A percentile compares a stretch with the other conserved stretches of the same genome.
phyloP scores from a whole-genome alignment of 2,329 filamentous ascomycete species.

The Dryadomyces quercivorus region DNA sequence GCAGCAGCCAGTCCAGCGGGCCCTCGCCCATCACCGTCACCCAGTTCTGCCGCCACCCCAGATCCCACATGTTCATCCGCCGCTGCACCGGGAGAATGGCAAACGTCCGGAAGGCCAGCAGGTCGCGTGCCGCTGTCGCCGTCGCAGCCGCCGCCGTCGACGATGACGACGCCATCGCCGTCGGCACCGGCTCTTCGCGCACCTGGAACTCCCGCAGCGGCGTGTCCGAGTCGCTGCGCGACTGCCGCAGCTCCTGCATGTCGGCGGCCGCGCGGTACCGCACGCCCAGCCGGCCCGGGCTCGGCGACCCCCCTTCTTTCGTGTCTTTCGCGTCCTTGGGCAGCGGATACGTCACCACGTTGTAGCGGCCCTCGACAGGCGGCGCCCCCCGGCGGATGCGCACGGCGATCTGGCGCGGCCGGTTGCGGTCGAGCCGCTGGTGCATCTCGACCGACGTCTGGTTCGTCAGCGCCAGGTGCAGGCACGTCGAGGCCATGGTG shows the following conservation, averaged over 20 bases:
- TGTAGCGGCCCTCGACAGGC: conserved; percentile 38
- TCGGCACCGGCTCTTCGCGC: no score
- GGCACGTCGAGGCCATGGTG: conserved; percentile 63
- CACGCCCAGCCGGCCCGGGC: not conserved
- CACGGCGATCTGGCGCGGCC: conserved; percentile 63
- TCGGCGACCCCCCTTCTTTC: not conserved
- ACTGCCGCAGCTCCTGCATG: not conserved
- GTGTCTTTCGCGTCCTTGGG: conserved; percentile 1
- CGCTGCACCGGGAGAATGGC: conserved; percentile 63
- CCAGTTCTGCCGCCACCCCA: conserved; percentile 60
- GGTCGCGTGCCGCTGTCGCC: conserved; percentile 22
- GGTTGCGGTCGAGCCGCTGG: conserved; percentile 42
- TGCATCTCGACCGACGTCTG: conserved; percentile 77
- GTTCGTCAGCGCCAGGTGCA: conserved; percentile 60
- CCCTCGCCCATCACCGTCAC: conserved; percentile 65
- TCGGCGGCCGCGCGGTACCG: not conserved
- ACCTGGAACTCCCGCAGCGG: not conserved
- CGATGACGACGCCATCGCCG: not conserved
- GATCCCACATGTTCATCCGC: conserved; percentile 77
- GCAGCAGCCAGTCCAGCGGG: conserved; percentile 67
- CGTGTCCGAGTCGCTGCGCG: not conserved
- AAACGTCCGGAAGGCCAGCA: conserved; percentile 52
- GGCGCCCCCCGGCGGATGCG: conserved; percentile 44
- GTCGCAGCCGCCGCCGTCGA: not conserved
- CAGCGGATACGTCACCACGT: conserved; percentile 14